Percentiles rank a stretch among this genome's conserved stretches.
Evolutionary conservation across 345 rosid species (phyloP).

Genomic region (Abelmoschus esculentus): DNA sequence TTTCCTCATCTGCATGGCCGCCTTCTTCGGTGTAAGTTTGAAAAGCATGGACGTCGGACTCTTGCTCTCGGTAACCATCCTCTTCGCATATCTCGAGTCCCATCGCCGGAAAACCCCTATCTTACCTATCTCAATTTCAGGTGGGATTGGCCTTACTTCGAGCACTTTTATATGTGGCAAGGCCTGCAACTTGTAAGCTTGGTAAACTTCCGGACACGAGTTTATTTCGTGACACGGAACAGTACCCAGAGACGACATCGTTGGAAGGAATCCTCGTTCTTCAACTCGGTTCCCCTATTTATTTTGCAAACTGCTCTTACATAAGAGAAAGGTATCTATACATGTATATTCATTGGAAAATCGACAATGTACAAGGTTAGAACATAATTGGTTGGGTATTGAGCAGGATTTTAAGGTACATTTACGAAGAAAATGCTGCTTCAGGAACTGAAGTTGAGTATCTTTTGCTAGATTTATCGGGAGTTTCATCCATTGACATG

Average conservation of each 20-base stretch:
- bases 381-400: background rate
- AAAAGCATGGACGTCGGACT: constrained; percentile 78
- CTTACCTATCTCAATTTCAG: constrained; percentile 14
- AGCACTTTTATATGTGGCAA: constrained; percentile 62
- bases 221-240: constrained; percentile 59
- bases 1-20: constrained; percentile 66
- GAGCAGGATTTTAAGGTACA: constrained; percentile 54
- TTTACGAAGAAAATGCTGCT: constrained; percentile 38
- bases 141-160: constrained; percentile 51
- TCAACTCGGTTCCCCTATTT: constrained; percentile 82
- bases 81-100: background rate
- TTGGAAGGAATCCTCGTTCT: constrained; percentile 49
- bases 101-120: background rate
- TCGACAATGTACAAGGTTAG: background rate
- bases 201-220: constrained; percentile 49
- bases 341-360: background rate
- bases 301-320: constrained; percentile 68
- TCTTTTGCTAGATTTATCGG: constrained; percentile 67
- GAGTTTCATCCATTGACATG: constrained; percentile 62
- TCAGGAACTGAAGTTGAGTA: constrained; percentile 34
- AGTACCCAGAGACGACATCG: constrained; percentile 41
- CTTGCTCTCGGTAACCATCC: constrained; percentile 46
- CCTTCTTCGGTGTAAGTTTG: constrained; percentile 76
- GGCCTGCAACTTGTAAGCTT: constrained; percentile 70
- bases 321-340: constrained; percentile 54